phyloP scores from a whole-genome alignment of 2,329 filamentous ascomycete genomes.

The Diaporthe amygdali region DNA sequence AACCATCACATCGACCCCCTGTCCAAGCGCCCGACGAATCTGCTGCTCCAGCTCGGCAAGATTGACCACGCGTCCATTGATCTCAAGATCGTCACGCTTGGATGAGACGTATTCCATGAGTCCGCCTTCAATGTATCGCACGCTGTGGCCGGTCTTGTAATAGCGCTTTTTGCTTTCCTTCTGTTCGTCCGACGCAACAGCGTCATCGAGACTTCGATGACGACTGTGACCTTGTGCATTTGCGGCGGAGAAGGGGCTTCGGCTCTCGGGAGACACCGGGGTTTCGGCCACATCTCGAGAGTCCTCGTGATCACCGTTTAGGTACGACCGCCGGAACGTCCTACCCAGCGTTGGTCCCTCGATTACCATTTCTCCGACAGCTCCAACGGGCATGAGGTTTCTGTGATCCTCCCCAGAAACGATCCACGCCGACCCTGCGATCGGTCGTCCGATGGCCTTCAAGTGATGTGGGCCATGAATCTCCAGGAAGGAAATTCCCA shows the following conservation, averaged over 20 bases:
- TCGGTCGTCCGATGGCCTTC: conserved; percentile 51
- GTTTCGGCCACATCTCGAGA: conserved; percentile 20
- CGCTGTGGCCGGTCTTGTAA: conserved; percentile 57
- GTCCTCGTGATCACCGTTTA: conserved; percentile 2
- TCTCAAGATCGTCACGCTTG: conserved; percentile 46
- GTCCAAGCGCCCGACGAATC: conserved; percentile 52
- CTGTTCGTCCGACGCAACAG: conserved; percentile 26
- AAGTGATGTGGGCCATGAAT: conserved; percentile 42
- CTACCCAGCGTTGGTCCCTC: conserved; percentile 58
- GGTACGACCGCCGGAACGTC: conserved; percentile 20
- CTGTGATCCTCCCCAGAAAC: conserved; percentile 57
- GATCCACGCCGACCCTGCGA: conserved; percentile 56
- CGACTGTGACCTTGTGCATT: conserved; percentile 27
- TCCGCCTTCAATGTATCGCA: conserved; percentile 53
- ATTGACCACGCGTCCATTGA: conserved; percentile 45
- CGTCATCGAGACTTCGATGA: conserved; percentile 29
- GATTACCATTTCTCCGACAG: conserved; percentile 49
- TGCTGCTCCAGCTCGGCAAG: conserved; percentile 52
- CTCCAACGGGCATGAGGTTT: conserved; percentile 57
- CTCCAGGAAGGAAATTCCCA: conserved; percentile 55
- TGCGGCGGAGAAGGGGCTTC: conserved; percentile 29
- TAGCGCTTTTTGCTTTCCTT: conserved; percentile 40
- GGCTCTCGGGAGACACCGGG: conserved; percentile 39
- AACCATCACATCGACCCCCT: conserved; percentile 53
- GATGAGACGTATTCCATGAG: conserved; percentile 53